These are phyloP conservation scores for Candida tibetensis DNA, from an alignment of 805 yeast species.

Conservation along the genomic window DNA sequence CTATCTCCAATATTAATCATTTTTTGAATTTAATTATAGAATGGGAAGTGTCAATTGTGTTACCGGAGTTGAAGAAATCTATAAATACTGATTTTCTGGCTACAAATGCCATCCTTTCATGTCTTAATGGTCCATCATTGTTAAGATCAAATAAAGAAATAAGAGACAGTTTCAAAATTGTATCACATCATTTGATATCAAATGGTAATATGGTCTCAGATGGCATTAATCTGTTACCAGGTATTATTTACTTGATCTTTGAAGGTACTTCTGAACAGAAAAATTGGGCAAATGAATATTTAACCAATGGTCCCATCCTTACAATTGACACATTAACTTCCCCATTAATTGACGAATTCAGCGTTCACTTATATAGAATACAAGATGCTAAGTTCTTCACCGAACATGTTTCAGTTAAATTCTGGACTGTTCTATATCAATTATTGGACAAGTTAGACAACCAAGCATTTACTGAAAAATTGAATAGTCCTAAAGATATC, in stretches of 20 bases:
- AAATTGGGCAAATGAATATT: constrained; percentile 44
- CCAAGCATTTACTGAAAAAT: constrained; percentile 29
- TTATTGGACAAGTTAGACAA: constrained; percentile 35
- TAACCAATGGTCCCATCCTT: constrained; percentile 3
- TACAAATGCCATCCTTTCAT: background rate
- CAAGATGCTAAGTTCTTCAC: constrained; percentile 53
- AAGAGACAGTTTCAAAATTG: constrained; percentile 5
- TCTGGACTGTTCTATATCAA: constrained; percentile 46
- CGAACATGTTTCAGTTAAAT: constrained; percentile 37
- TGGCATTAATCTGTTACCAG: constrained; percentile 35
- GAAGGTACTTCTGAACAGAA: constrained; percentile 49
- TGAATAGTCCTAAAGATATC: constrained; percentile 30
- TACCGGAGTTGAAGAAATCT: constrained; percentile 3
- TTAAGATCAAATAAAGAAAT: constrained; percentile 4
- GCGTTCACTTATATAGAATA: constrained; percentile 46
- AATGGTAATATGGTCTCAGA: background rate
- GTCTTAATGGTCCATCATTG: constrained; percentile 9
- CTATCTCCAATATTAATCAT: constrained; percentile 25
- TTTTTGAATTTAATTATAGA: constrained; percentile 31
- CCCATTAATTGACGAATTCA: constrained; percentile 55
- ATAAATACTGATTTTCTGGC: background rate
- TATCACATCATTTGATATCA: background rate
- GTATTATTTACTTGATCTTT: constrained; percentile 51
- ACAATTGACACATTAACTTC: constrained; percentile 6
- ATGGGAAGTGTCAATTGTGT: constrained; percentile 30